These are phyloP conservation scores for Penicillium sp. DNA, from an alignment of 2,329 filamentous ascomycete genomes.

Conservation along the genomic window DNA sequence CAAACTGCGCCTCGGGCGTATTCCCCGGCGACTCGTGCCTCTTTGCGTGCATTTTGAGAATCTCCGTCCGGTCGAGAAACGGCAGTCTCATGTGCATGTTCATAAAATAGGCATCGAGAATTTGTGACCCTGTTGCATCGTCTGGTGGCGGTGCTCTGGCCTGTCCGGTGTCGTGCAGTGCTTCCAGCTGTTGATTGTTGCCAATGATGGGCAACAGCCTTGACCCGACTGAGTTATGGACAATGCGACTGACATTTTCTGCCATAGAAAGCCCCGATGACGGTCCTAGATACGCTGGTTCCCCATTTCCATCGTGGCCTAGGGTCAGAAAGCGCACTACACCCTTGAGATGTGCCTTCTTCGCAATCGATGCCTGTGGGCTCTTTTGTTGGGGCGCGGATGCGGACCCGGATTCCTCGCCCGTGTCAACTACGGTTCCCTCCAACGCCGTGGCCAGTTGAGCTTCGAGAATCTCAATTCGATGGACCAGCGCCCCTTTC, in stretches of 20 bases:
- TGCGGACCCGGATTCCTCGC: not conserved
- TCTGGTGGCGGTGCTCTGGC: constrained; percentile 15
- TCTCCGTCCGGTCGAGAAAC: constrained; percentile 22
- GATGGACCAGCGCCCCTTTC: constrained; percentile 27
- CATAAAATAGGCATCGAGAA: constrained; percentile 28
- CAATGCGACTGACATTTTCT: constrained; percentile 18
- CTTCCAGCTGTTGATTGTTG: not conserved
- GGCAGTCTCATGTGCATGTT: constrained; percentile 28
- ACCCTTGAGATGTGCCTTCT: not conserved
- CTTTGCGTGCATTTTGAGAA: constrained; percentile 17
- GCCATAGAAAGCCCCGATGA: constrained; percentile 27
- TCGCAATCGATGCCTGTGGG: not conserved
- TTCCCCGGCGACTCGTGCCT: constrained; percentile 3
- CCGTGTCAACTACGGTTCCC: not conserved
- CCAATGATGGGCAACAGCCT: constrained; percentile 13
- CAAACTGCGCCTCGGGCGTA: constrained; percentile 17
- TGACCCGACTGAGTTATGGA: constrained; percentile 17
- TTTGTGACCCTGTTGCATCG: constrained; percentile 15
- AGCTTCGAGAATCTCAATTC: constrained; percentile 27
- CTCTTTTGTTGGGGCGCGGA: not conserved
- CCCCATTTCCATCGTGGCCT: not conserved
- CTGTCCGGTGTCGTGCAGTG: not conserved
- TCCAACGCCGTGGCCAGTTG: constrained; percentile 18
- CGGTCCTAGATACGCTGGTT: constrained; percentile 22
- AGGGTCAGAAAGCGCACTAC: constrained; percentile 16